Evolutionary conservation across 352 stramenopile genomes (phyloP).

Genomic region (Pilasporangium apinafurcum): DNA sequence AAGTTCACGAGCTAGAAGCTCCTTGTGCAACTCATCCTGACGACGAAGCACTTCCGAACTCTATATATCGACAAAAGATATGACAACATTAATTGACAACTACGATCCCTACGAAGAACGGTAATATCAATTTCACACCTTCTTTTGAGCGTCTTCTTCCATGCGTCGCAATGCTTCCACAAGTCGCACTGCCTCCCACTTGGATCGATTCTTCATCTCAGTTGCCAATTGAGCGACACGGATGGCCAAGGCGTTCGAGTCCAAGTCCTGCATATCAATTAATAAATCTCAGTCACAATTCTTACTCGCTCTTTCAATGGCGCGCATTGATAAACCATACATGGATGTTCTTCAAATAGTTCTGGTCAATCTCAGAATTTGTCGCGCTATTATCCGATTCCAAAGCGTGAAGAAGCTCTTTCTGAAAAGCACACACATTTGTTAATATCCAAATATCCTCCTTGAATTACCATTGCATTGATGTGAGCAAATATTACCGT

Average conservation of each 20-base stretch:
- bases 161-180: conserved; percentile 70
- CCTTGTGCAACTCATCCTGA: conserved; percentile 69
- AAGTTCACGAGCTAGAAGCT: conserved; percentile 69
- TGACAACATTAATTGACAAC: background rate
- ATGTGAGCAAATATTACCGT: too few relatives aligned
- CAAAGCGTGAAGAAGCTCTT: conserved; percentile 51
- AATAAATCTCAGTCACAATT: too few relatives aligned
- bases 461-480: too few relatives aligned
- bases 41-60: conserved; percentile 48
- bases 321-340: conserved; percentile 16
- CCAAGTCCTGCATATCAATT: conserved; percentile 41
- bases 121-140: conserved; percentile 13
- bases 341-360: conserved; percentile 65
- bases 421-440: conserved; percentile 22
- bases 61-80: conserved; percentile 3
- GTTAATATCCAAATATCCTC: background rate
- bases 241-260: conserved; percentile 62
- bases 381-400: conserved; percentile 52
- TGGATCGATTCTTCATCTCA: conserved; percentile 85
- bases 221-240: conserved; percentile 72
- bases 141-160: conserved; percentile 73
- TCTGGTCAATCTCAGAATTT: conserved; percentile 59
- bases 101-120: background rate
- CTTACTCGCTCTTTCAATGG: too few relatives aligned
- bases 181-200: conserved; percentile 76